Percentiles rank a stretch among this genome's conserved stretches.
These are phyloP conservation scores for Furcasterigmium sp. DNA, from an alignment of 2,329 filamentous ascomycete species.

Conservation along the genomic window DNA sequence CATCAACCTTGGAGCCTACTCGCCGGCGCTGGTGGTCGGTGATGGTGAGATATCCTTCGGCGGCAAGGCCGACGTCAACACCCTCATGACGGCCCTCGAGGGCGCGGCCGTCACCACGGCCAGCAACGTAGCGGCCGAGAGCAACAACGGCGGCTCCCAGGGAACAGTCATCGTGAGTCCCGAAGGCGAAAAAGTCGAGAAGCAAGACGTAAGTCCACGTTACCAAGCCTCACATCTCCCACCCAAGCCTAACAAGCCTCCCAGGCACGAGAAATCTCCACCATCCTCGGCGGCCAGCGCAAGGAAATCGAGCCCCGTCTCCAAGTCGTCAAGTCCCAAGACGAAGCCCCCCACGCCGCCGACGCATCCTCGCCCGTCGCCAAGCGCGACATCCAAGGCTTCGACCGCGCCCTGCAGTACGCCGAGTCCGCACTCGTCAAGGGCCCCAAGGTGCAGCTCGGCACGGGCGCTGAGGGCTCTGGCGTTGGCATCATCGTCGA, in stretches of 20 bases:
- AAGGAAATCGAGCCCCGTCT: slow-evolving; percentile 41
- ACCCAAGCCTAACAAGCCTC: neutral
- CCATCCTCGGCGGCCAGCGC: slow-evolving; percentile 38
- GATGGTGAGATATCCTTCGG: slow-evolving; percentile 43
- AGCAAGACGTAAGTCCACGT: slow-evolving; percentile 12
- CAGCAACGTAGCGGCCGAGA: slow-evolving; percentile 15
- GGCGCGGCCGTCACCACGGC: slow-evolving; percentile 38
- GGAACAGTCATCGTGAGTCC: slow-evolving; percentile 19
- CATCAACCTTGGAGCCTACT: slow-evolving; percentile 29
- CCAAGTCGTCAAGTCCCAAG: slow-evolving; percentile 28
- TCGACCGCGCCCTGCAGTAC: slow-evolving; percentile 32
- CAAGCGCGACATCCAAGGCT: slow-evolving; percentile 32
- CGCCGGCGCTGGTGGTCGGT: slow-evolving; percentile 26
- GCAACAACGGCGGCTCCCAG: too few species aligned
- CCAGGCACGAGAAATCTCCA: slow-evolving; percentile 34
- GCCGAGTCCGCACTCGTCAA: slow-evolving; percentile 32
- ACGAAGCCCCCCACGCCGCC: slow-evolving; percentile 34
- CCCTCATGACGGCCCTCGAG: slow-evolving; percentile 38
- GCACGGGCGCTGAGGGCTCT: slow-evolving; percentile 30
- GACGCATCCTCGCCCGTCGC: slow-evolving; percentile 15
- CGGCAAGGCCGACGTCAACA: slow-evolving; percentile 37
- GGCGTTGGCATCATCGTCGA: slow-evolving; percentile 34
- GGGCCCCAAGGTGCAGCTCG: slow-evolving; percentile 31
- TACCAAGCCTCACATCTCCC: too few species aligned
- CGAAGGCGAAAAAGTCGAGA: slow-evolving; percentile 12